A percentile compares a stretch with the other conserved stretches of the same genome.
Evolutionary conservation across 1,284 basidiomycete species (phyloP).

Genomic region (Fomitopsis schrenkii): DNA sequence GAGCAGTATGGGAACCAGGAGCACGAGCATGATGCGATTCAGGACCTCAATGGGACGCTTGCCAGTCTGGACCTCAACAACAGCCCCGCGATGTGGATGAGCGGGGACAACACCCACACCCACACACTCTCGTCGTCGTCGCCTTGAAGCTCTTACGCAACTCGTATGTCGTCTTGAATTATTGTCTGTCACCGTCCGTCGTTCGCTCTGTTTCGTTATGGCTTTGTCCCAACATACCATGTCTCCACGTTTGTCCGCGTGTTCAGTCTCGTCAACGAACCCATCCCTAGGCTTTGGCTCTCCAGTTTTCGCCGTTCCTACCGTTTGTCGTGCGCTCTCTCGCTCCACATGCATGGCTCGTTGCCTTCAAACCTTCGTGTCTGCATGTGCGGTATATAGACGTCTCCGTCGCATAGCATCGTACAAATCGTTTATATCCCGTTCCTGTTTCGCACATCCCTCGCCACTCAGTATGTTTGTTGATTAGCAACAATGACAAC

Average conservation of each 20-base stretch:
- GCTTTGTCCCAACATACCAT: slow-evolving; percentile 16
- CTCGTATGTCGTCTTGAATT: slow-evolving; percentile 5
- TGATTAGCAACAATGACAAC: slow-evolving; percentile 19
- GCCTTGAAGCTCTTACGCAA: slow-evolving; percentile 12
- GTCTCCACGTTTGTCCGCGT: slow-evolving; percentile 12
- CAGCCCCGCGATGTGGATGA: slow-evolving; percentile 18
- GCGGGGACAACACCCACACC: slow-evolving; percentile 12
- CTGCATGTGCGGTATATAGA: slow-evolving; percentile 25
- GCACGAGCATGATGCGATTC: slow-evolving; percentile 49
- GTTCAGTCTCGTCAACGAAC: slow-evolving; percentile 12
- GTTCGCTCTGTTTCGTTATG: slow-evolving; percentile 10
- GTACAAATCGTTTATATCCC: slow-evolving; percentile 5
- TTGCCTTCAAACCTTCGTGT: slow-evolving; percentile 17
- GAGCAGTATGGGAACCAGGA: slow-evolving; percentile 32
- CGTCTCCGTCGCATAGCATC: slow-evolving; percentile 19
- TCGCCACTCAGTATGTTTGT: slow-evolving; percentile 16
- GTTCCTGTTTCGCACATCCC: slow-evolving; percentile 10
- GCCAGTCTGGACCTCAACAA: slow-evolving; percentile 52
- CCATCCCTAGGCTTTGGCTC: slow-evolving; percentile 20
- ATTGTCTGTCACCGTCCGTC: slow-evolving; percentile 8
- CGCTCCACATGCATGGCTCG: slow-evolving; percentile 11
- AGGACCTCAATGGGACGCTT: slow-evolving; percentile 72
- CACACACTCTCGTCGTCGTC: slow-evolving; percentile 15
- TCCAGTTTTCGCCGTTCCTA: slow-evolving; percentile 10
- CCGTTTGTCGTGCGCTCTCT: slow-evolving; percentile 23